phyloP scores from a whole-genome alignment of 2,329 filamentous ascomycete genomes.

The Neurospora crassa region DNA sequence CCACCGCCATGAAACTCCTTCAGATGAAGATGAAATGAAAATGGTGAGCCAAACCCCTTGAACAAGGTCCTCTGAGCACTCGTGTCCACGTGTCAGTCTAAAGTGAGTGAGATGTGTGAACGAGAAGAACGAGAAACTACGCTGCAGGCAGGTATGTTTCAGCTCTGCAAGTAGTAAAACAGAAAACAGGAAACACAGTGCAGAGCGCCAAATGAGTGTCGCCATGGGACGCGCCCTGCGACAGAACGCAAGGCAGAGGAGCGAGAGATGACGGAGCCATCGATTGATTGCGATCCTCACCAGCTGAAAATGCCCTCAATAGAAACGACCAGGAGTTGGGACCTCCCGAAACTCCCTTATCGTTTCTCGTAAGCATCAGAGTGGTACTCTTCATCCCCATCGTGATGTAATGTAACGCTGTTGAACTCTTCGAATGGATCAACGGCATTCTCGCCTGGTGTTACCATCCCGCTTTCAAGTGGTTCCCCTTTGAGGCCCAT shows the following conservation, averaged over 20 bases:
- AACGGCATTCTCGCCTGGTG: slow-evolving; percentile 60
- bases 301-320: not conserved
- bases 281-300: not conserved
- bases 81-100: not conserved
- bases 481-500: slow-evolving; percentile 64
- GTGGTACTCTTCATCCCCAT: slow-evolving; percentile 63
- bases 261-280: slow-evolving; percentile 2
- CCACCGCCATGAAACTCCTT: slow-evolving; percentile 5
- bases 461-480: slow-evolving; percentile 74
- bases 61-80: not conserved
- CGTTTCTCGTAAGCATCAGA: slow-evolving; percentile 12
- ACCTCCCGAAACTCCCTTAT: slow-evolving; percentile 9
- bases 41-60: not conserved
- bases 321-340: not conserved
- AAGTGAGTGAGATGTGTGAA: slow-evolving; percentile 1
- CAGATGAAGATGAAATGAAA: slow-evolving; percentile 4
- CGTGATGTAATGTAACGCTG: slow-evolving; percentile 93
- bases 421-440: slow-evolving; percentile 99
- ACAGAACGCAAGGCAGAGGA: not conserved
- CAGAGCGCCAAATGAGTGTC: not conserved
- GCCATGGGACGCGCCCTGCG: not conserved
- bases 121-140: not conserved
- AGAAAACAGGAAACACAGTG: not conserved
- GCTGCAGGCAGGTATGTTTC: not conserved
- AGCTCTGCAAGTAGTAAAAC: not conserved